Base-by-base conservation (phyloP, 1,284 basidiomycete genomes). In the Cystobasidium pallidum region DNA sequence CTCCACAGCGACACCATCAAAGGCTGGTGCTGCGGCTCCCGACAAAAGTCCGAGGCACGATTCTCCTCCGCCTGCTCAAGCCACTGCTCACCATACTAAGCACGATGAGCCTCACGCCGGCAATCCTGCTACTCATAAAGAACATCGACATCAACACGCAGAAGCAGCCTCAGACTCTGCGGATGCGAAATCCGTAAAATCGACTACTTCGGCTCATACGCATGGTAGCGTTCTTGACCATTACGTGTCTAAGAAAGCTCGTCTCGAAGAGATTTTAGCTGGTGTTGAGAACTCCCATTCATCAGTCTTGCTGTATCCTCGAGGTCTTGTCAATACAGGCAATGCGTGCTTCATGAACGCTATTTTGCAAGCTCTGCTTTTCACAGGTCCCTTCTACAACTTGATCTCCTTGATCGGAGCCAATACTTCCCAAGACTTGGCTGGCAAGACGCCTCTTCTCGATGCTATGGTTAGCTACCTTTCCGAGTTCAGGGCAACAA, bases 321-420 rank as follows among this genome's bases (percentile, higher is more conserved):
- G 94, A 34, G 95, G 95, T 3, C 83, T 99, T 52, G 86, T 98
- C 78, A 99, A 98, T 82, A 90, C 88, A 4, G 95, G 95, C 10
- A 99, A 99, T 82, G 90, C 97, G 87, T 99, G 95, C 82, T 99
- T 97, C 80, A 94, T 94, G 64, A 98, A 98, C 79, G 89, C 93
- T 0, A 85, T 97, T 36, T 83, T 98, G 28, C 95, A 98, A 82
- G 88, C 91, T 1, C 85, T 99, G 24, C 86, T 95, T 0, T 95
- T 94, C 81, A 94, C 90, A 78, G 86, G 87, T 17, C 92, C 91
- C 1, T 96, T 98, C 81, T 88, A 89, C 78, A 85, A 86, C 61
- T 82, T 97, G 64, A 90, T 98, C 78, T 84, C 83, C 43, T 88
- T 90, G 74, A 82, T 97, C 4, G 88, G 86, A 32, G 84, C 84